A percentile compares a stretch with the other conserved stretches of the same genome.
These are phyloP conservation scores for Ogataea haglerorum DNA, from an alignment of 805 yeast genomes.

Conservation along the genomic window DNA sequence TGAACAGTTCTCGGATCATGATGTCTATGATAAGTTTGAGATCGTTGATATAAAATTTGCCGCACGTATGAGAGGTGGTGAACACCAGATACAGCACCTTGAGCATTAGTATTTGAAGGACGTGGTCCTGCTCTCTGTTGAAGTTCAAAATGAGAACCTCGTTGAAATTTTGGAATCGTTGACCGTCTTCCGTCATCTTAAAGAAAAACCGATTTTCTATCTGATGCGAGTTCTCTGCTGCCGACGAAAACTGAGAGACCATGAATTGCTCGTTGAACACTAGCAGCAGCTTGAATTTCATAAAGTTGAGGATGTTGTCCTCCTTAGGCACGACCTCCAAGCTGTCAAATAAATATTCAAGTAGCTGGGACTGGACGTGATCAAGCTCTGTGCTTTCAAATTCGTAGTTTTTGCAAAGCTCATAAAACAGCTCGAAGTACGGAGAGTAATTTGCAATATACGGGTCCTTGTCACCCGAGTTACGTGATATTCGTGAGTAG, in stretches of 20 bases:
- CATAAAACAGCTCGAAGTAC: slow-evolving; percentile 51
- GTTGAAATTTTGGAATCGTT: slow-evolving; percentile 51
- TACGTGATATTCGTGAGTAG: slow-evolving; percentile 35
- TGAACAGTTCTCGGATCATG: slow-evolving; percentile 71
- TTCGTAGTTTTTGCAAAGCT: slow-evolving; percentile 49
- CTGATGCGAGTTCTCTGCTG: slow-evolving; percentile 15
- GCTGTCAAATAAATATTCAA: slow-evolving; percentile 45
- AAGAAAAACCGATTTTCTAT: slow-evolving; percentile 51
- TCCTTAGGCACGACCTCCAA: slow-evolving; percentile 41
- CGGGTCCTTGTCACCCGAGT: slow-evolving; percentile 31
- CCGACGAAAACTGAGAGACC: slow-evolving; percentile 45
- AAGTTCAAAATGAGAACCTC: slow-evolving; percentile 71
- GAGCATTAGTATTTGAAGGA: slow-evolving; percentile 72
- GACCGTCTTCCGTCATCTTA: slow-evolving; percentile 43
- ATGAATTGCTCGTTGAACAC: slow-evolving; percentile 86
- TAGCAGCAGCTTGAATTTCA: slow-evolving; percentile 66
- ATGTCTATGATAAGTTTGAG: slow-evolving; percentile 81
- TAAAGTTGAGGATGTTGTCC: slow-evolving; percentile 57
- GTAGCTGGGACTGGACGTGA: slow-evolving; percentile 41
- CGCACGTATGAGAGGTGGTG: slow-evolving; percentile 60
- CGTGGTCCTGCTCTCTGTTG: slow-evolving; percentile 70
- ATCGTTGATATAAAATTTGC: slow-evolving; percentile 78
- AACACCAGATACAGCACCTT: slow-evolving; percentile 74
- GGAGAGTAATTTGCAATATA: slow-evolving; percentile 23
- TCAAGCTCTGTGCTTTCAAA: slow-evolving; percentile 40